Evolutionary conservation across 495 filamentous ascomycete species (phyloP).

Genomic region (Neurospora sp.): DNA sequence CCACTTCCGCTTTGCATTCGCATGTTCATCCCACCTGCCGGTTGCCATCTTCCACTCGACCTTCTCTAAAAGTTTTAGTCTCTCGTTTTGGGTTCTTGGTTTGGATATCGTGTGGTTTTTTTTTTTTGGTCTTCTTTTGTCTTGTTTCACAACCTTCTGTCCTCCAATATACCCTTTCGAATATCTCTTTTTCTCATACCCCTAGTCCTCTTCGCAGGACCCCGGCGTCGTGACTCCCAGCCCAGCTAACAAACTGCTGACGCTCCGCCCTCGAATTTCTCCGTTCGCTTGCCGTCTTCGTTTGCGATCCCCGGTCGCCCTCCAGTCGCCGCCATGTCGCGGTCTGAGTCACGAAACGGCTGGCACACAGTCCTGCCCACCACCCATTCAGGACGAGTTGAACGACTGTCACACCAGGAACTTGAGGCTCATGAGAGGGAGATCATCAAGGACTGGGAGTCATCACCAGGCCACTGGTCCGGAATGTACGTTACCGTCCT

Average conservation of each 20-base stretch:
- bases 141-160: neutral
- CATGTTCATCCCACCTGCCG: neutral
- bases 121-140: neutral
- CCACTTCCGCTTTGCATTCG: neutral
- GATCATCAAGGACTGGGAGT: constrained; percentile 25
- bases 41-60: neutral
- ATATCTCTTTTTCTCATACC: neutral
- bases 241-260: constrained; percentile 8
- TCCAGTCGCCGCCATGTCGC: constrained; percentile 13
- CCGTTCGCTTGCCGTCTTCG: constrained; percentile 6
- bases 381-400: constrained; percentile 15
- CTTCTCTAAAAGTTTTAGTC: neutral
- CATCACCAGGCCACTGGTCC: constrained; percentile 21
- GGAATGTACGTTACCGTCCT: constrained; percentile 20
- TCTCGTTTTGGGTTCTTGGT: neutral
- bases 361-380: constrained; percentile 27
- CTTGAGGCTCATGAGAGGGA: constrained; percentile 21
- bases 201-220: neutral
- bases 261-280: constrained; percentile 1
- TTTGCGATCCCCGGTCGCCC: constrained; percentile 4
- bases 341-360: constrained; percentile 14
- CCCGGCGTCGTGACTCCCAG: neutral
- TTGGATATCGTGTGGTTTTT: neutral
- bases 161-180: neutral
- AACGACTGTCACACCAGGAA: constrained; percentile 17